Base-by-base conservation (phyloP, 192 early-diverging fungal species). In the Coemansia sp. region DNA sequence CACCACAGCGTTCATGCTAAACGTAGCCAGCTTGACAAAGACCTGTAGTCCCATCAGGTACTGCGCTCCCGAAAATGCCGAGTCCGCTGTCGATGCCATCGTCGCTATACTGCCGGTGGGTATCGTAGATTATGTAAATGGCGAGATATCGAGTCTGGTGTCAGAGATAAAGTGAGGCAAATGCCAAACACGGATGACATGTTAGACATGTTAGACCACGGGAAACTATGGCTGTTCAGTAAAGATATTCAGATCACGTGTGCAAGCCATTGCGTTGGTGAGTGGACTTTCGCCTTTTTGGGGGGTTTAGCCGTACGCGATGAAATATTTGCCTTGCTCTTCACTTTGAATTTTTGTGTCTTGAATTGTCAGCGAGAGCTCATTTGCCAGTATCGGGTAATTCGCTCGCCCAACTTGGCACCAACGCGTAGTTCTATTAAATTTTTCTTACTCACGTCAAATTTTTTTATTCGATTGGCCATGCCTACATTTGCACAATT, bases 21-120 rank as follows among this genome's bases (percentile, higher is more conserved):
- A 97, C 1, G 97, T 97, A 20, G 89, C 73, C 69, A 93, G 80
- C 9, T 90, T 81, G 1, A 92, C 90, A 55, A 91, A 81, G 11
- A 94, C 70, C 73, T 96, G 94, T 13, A 94, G 87, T 5, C 92
- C 70, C 43, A 95, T 84, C 16, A 96, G 74, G 73, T 92, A 93
- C 63, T 85, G 88, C 0, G 90, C 90, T 16, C 93, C 94, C 1
- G 87, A 75, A n/a, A 92, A 87, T 10, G 90, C 88, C 7, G 15
- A 85, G 20, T n/a, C 64, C 40, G 40, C 47, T 6, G 39, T 62
- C 29, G 43, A 46, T 22, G 27, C 29, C 55, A 33, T 34, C 31
- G 57, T n/a, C 33, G 16, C 8, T 9, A 18, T 13, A 10, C 20
- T 52, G 22, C 9, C 20, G 2, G 49, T 22, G 20, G 11, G 20